Percentiles rank a stretch among this genome's conserved stretches.
These are phyloP conservation scores for Magnusiomyces fungicola DNA, from an alignment of 1,139 yeast species.

Conservation along the genomic window DNA sequence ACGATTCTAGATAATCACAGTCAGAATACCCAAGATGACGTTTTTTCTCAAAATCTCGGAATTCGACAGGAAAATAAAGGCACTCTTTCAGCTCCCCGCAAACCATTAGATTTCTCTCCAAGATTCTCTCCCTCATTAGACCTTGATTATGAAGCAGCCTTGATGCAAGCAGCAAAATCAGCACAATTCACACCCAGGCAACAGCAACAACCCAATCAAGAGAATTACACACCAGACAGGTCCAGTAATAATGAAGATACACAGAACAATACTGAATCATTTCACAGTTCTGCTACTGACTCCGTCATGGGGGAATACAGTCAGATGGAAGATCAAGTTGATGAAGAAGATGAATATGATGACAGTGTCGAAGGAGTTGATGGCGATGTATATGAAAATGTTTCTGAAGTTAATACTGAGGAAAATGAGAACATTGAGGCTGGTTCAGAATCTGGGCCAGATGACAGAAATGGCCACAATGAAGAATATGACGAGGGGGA, in stretches of 20 bases:
- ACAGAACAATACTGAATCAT: no score
- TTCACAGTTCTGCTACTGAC: neutral
- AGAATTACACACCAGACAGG: no score
- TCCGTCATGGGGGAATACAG: constrained; percentile 14
- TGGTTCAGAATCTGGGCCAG: neutral
- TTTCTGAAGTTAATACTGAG: neutral
- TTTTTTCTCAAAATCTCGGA: no score
- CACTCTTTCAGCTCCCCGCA: no score
- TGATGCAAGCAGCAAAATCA: neutral
- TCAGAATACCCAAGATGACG: no score
- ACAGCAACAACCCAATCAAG: no score
- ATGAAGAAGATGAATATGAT: constrained; percentile 9
- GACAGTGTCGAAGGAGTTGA: constrained; percentile 6
- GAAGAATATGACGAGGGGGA: no score
- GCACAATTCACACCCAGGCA: no score
- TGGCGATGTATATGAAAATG: neutral
- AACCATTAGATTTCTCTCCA: neutral
- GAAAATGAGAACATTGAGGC: neutral
- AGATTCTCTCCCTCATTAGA: neutral
- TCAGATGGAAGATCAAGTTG: constrained; percentile 13
- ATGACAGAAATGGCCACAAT: no score
- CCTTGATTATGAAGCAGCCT: neutral
- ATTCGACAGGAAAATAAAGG: no score
- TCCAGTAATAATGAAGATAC: no score
- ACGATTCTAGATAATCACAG: no score